A percentile compares a stretch with the other conserved stretches of the same genome.
These are phyloP conservation scores for Phytophthora capsici DNA, from an alignment of 352 stramenopile species.

Conservation along the genomic window DNA sequence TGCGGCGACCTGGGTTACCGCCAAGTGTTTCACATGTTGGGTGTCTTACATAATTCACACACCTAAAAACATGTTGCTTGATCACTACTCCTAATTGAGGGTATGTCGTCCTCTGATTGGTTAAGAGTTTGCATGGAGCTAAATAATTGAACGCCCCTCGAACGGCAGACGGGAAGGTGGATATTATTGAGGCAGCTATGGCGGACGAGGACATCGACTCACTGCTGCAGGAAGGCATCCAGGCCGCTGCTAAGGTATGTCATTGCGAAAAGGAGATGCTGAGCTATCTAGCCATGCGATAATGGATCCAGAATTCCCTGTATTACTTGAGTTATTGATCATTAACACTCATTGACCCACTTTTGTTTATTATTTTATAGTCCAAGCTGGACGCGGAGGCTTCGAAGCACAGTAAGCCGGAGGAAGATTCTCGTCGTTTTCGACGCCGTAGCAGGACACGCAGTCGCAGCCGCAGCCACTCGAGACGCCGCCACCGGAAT, in stretches of 20 bases:
- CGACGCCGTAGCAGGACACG: slow-evolving; percentile 31
- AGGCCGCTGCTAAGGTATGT: slow-evolving; percentile 54
- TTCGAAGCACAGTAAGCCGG: slow-evolving; percentile 3
- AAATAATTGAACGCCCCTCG: slow-evolving; percentile 34
- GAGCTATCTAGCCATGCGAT: slow-evolving; percentile 3
- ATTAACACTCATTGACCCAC: slow-evolving; percentile 11
- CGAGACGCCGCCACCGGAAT: slow-evolving; percentile 37
- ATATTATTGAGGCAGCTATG: slow-evolving; percentile 36
- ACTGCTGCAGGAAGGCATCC: slow-evolving; percentile 80
- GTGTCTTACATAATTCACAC: neutral
- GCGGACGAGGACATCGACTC: slow-evolving; percentile 85
- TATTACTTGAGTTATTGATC: slow-evolving; percentile 12
- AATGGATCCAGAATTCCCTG: neutral
- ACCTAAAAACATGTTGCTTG: neutral
- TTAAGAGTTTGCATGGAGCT: slow-evolving; percentile 11
- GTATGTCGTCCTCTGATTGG: slow-evolving; percentile 16
- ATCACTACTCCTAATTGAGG: slow-evolving; percentile 1
- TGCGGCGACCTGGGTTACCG: too few relatives aligned
- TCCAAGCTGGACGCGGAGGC: slow-evolving; percentile 32
- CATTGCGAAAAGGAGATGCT: slow-evolving; percentile 1
- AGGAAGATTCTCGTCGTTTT: slow-evolving; percentile 19
- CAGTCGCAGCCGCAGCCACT: slow-evolving; percentile 37
- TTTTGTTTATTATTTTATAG: slow-evolving; percentile 14
- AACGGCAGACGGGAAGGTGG: slow-evolving; percentile 14
- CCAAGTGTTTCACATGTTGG: too few relatives aligned